Evolutionary conservation across 139 green algal genomes (phyloP).

Genomic region (Volvox reticuliferus): DNA sequence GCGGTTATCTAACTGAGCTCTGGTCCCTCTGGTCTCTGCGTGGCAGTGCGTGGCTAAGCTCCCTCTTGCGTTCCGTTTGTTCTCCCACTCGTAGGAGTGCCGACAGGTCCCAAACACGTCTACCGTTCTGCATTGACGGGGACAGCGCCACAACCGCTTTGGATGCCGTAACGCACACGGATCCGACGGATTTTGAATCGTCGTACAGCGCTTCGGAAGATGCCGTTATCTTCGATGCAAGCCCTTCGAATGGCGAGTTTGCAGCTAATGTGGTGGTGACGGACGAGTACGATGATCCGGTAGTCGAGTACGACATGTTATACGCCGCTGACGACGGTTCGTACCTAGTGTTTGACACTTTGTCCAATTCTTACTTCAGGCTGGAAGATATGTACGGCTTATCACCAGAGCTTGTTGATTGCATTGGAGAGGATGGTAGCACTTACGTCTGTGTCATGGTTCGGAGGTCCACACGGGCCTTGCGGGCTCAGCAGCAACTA

Average conservation of each 20-base stretch:
- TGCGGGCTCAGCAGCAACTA: neutral
- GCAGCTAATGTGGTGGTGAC: neutral
- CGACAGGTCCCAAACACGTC: neutral
- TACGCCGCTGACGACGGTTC: constrained; percentile 13
- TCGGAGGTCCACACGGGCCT: neutral
- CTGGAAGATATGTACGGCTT: neutral
- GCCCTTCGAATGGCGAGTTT: neutral
- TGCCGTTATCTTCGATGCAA: neutral
- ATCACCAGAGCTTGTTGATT: neutral
- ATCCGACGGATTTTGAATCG: neutral
- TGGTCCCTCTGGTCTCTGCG: no score
- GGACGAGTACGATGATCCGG: neutral
- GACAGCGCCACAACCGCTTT: neutral
- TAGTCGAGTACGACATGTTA: constrained; percentile 21
- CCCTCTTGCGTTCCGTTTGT: no score
- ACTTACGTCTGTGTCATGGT: constrained; percentile 16
- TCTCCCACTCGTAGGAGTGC: neutral
- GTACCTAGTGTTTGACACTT: neutral
- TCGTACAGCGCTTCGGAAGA: neutral
- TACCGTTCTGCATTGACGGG: neutral
- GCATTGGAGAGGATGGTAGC: neutral
- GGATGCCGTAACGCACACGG: neutral
- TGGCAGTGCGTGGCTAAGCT: no score
- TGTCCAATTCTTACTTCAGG: neutral
- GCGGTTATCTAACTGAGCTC: no score